Evolutionary conservation across 805 yeast genomes (phyloP), one percentile per base, ranked within the genome.

Genomic region (Saturnispora serradocipensis): DNA sequence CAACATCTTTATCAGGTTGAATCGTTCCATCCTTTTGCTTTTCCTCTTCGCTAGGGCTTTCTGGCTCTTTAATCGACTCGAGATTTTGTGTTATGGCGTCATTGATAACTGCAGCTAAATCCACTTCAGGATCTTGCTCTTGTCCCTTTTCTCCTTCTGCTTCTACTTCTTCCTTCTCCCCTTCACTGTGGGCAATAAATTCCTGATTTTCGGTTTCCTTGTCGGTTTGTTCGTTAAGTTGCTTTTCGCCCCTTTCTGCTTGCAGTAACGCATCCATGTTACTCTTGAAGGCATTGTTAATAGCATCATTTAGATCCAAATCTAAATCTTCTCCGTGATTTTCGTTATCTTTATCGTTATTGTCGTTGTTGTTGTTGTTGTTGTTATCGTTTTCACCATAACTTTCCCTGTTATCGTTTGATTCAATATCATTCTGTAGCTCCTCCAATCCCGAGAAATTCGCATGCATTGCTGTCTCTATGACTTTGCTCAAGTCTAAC

Each of bases 391-490:
- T 32, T 44, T 35, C 44, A 20, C 15, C 20, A 35, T 35, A n/a
- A 35, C 3, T 35, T n/a, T 35, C 20, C 10, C 15, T 16, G 6
- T n/a, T 35, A n/a, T 11, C 7, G 15, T 35, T 15, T 18, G 24
- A 9, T 20, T 38, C 42, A 10, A 10, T 20, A 18, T 18, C 24
- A 13, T 38, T 20, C 22, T 18, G 42, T 11, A n/a, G 42, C 13
- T 38, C 22, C 20, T 13, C 42, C 9, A n/a, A 28, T 9, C 15
- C 20, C 11, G 20, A 27, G 32, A 39, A 38, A 24, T 51, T 50
- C 13, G 53, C 54, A 34, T 42, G 22, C 9, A 58, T 46, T 3
- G 59, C 60, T 36, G 52, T 54, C 8, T 51, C 58, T 45, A 58
- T 57, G 1, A 48, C 59, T 16, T 45, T 36, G 9, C 50, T 53